Base-by-base conservation (phyloP, 2,329 filamentous ascomycete species). In the Colletotrichum brevisporum region DNA sequence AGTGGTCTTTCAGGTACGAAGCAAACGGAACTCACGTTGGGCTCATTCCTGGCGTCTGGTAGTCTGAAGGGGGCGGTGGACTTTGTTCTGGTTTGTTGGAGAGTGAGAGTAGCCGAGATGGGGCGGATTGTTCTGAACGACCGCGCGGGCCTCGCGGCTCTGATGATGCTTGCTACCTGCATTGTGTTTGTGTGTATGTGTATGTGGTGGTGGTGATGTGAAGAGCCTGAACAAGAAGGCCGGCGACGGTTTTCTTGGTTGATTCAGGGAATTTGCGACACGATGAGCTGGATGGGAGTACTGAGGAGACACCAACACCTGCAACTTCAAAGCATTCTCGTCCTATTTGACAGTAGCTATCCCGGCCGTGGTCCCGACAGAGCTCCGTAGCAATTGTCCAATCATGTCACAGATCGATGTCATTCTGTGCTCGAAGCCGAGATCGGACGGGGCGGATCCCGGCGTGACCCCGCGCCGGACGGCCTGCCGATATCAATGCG, bases 21-120 rank as follows among this genome's bases (percentile, higher is more conserved):
- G 31, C 31, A 3, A 8, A 3, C 2, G 18, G 18, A 6, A 45
- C 76, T 68, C 27, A 78, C 77, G 61, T 78, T 79, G 45, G 76
- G 76, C 71, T 79, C 78, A 54, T 79, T 79, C 39, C 76, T 73
- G 48, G 75, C 71, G 31, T 72, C 75, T 3, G 78, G 78, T 6
- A 79, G 61, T 18, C 74, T 73, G 70, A 79, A 79, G 4, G 78
- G 78, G 2, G 73, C 63, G 8, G 75, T 78, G 0, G 74, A 70
- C 27, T 76, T 75, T 45, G 68, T 67, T 43, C 77, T 71, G 53
- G 36, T 72, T 67, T 76, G 76, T 4, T 73, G 26, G 12, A 68
- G 63, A 51, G 10, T 68, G 39, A 21, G 65, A 50, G 63, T 64
- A 57, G 13, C 72, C 27, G 74, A 68, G 65, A 73, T 67, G 63